A percentile compares a stretch with the other conserved stretches of the same genome.
Conservation (phyloP, 1,139 yeast genomes). For the Yamadazyma diddensiae region DNA sequence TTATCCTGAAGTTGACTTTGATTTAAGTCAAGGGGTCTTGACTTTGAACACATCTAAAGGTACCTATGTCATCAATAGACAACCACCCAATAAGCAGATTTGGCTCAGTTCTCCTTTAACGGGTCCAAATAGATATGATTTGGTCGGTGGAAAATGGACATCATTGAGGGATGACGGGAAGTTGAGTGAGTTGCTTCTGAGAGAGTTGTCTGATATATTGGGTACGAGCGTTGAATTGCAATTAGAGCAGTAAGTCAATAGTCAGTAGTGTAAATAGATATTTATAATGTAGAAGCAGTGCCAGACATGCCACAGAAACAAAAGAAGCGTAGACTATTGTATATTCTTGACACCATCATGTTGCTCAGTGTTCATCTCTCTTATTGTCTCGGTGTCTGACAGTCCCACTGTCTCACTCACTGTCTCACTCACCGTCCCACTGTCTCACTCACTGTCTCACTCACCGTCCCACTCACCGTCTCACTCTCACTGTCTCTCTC, state of each 20-base stretch:
- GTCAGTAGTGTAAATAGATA: neutral
- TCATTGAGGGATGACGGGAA: constrained; percentile 55
- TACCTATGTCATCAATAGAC: constrained; percentile 85
- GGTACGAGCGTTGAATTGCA: constrained; percentile 22
- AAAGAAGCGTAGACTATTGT: too few species aligned
- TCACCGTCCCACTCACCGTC: too few species aligned
- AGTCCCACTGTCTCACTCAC: too few species aligned
- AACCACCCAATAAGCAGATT: constrained; percentile 90
- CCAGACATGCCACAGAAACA: too few species aligned
- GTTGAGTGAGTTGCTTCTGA: constrained; percentile 44
- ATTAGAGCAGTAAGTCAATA: constrained; percentile 15
- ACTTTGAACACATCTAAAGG: constrained; percentile 65
- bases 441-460: too few species aligned
- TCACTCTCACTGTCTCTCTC: too few species aligned
- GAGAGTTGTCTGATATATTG: constrained; percentile 46
- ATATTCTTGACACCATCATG: too few species aligned
- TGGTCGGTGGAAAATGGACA: constrained; percentile 56
- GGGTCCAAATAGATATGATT: constrained; percentile 80
- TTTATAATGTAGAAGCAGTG: too few species aligned
- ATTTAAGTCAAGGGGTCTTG: constrained; percentile 79
- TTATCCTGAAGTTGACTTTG: constrained; percentile 68
- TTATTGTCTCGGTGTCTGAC: too few species aligned
- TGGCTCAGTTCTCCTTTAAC: constrained; percentile 91
- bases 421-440: too few species aligned
- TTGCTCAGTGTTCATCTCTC: neutral